phyloP scores from a whole-genome alignment of 345 rosid genomes.

The Populus alba region DNA sequence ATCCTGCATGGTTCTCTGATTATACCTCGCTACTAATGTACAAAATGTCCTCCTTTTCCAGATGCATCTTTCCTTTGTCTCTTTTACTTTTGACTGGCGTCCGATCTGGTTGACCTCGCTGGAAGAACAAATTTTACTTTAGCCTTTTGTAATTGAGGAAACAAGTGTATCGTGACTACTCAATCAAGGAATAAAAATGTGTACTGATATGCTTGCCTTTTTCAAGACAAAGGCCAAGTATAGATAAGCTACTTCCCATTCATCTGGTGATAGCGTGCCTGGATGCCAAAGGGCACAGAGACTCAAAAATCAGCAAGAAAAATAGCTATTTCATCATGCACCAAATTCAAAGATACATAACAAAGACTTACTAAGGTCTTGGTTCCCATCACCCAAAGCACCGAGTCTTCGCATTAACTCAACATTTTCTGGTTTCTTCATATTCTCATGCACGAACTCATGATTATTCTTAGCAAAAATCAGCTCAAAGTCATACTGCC shows the following conservation, averaged over 20 bases:
- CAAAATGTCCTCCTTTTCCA: slow-evolving; percentile 72
- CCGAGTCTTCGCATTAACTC: slow-evolving; percentile 93
- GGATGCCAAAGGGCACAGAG: slow-evolving; percentile 8
- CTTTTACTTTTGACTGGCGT: slow-evolving; percentile 42
- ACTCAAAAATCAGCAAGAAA: background rate
- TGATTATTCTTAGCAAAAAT: slow-evolving; percentile 90
- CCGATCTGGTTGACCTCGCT: slow-evolving; percentile 76
- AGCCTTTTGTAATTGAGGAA: background rate
- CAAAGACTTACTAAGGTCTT: slow-evolving; percentile 68
- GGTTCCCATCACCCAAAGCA: slow-evolving; percentile 93
- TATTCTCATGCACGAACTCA: slow-evolving; percentile 79
- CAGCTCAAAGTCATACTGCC: slow-evolving; percentile 85
- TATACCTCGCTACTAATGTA: slow-evolving; percentile 32
- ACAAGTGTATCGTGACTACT: no score
- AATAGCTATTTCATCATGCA: background rate
- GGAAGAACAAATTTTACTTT: slow-evolving; percentile 2
- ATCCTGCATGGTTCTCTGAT: background rate
- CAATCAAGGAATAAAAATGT: no score
- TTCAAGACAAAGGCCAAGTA: slow-evolving; percentile 78
- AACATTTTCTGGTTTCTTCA: slow-evolving; percentile 67
- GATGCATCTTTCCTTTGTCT: slow-evolving; percentile 77
- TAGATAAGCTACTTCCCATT: slow-evolving; percentile 93
- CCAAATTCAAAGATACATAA: background rate
- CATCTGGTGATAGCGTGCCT: slow-evolving; percentile 89
- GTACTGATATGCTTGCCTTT: slow-evolving; percentile 51